Conservation (phyloP, 192 early-diverging fungal genomes). For the Physocladia obscura region DNA sequence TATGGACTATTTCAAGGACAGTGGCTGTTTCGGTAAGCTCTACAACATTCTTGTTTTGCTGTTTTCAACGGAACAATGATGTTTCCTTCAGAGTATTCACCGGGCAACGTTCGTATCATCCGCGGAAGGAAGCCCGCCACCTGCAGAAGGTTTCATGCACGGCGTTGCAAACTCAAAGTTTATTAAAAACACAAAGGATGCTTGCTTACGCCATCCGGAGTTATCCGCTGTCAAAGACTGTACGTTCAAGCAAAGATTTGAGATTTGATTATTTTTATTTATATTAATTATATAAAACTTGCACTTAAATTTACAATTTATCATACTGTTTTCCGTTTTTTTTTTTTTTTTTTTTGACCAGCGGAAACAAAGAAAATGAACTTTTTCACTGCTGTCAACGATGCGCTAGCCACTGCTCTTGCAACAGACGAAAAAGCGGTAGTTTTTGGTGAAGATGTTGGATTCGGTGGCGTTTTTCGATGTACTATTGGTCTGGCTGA, state of each 20-base stretch:
- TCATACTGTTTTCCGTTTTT: not conserved
- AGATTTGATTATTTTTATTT: not conserved
- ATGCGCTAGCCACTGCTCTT: slow-evolving; percentile 86
- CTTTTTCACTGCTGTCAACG: slow-evolving; percentile 91
- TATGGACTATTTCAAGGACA: no score
- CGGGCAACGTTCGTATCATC: slow-evolving; percentile 12
- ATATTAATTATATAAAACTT: not conserved
- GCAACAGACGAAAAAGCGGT: slow-evolving; percentile 86
- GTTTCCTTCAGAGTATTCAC: no score
- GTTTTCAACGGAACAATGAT: no score
- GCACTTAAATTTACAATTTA: not conserved
- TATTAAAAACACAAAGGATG: slow-evolving; percentile 71
- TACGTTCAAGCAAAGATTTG: slow-evolving; percentile 15
- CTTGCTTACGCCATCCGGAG: slow-evolving; percentile 70
- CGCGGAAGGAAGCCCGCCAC: slow-evolving; percentile 39
- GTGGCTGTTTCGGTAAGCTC: no score
- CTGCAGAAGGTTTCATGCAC: slow-evolving; percentile 79
- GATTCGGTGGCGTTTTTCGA: slow-evolving; percentile 96
- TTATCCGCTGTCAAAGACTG: slow-evolving; percentile 57
- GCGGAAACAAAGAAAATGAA: slow-evolving; percentile 88
- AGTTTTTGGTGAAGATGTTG: slow-evolving; percentile 96
- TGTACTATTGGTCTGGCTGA: slow-evolving; percentile 88
- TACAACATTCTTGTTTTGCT: no score
- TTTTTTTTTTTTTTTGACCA: not conserved
- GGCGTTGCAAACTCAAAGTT: slow-evolving; percentile 80